Evolutionary conservation across 345 rosid species (phyloP), one percentile per base, ranked within the genome.

Genomic region (Populus alba): DNA sequence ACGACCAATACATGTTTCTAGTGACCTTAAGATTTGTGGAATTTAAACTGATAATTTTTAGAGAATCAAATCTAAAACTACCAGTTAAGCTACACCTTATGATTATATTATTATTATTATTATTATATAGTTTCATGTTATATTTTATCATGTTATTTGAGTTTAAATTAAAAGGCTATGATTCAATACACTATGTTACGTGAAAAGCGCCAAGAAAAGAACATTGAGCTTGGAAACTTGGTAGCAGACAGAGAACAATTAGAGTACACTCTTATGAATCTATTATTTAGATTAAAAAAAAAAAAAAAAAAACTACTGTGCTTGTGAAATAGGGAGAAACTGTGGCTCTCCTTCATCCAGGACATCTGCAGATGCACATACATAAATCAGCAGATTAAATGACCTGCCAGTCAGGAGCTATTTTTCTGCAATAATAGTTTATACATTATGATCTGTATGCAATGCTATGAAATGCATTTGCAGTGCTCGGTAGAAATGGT

Each of bases 211-310:
- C 22, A 7, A n/a, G 35, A 5, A 49, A 20, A 18, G 22, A 78
- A 17, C 27, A 7, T 31, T 18, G 29, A 55, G 17, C 17, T 29
- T 27, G 13, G 33, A 61, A 20, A 69, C 37, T 73, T 5, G 70
- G 73, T 83, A 81, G 83, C 10, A 12, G 66, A 57, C 88, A 79
- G 82, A 75, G 85, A 78, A 27, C 82, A 84, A 84, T 82, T 17
- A 61, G 41, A 55, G 57, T 15, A 73, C 72, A 68, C 68, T 80
- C 77, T 61, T 68, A 15, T 1, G 18, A 49, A 4, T 49, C 6
- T 49, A 33, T 33, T 33, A 4, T 33, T 33, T 33, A 33, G 37
- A 4, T 33, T 33, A 4, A 27, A 27, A 27, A 27, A 27, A 27
- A n/a, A 25, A 33, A 33, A 33, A 33, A 33, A 33, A 33, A 33